phyloP scores from a whole-genome alignment of 129 eudicot species.

The Centella asiatica region DNA sequence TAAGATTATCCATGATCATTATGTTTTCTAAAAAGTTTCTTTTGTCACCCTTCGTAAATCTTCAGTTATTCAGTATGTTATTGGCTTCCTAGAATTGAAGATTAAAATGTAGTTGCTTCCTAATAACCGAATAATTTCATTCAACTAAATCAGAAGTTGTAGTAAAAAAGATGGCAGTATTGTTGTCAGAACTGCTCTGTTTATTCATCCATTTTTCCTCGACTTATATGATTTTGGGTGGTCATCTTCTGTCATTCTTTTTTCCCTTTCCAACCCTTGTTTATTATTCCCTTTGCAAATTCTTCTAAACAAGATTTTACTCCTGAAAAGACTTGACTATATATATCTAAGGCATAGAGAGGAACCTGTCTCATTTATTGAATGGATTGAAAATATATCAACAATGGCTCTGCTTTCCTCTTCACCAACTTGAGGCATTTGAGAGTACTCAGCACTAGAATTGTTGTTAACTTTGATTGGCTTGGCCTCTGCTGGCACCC shows the following conservation, averaged over 20 bases:
- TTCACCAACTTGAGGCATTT: constrained; percentile 28
- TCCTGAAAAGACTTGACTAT: neutral
- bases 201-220: neutral
- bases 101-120: too few relatives aligned
- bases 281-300: neutral
- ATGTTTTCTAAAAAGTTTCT: too few relatives aligned
- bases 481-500: constrained; percentile 77
- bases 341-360: constrained; percentile 7
- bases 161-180: too few relatives aligned
- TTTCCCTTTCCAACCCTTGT: neutral
- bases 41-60: too few relatives aligned
- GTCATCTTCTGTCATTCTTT: too few relatives aligned
- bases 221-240: neutral
- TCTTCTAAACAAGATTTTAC: neutral
- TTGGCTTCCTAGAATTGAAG: too few relatives aligned
- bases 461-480: constrained; percentile 17
- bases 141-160: too few relatives aligned
- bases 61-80: too few relatives aligned
- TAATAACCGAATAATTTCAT: too few relatives aligned
- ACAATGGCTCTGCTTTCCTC: constrained; percentile 31
- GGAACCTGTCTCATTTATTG: constrained; percentile 40
- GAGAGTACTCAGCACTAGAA: constrained; percentile 18
- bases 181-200: too few relatives aligned
- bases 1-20: too few relatives aligned
- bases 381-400: constrained; percentile 74